Conservation (phyloP, 768 basidiomycete genomes). For the Tylopilus rubrobrunneus region DNA sequence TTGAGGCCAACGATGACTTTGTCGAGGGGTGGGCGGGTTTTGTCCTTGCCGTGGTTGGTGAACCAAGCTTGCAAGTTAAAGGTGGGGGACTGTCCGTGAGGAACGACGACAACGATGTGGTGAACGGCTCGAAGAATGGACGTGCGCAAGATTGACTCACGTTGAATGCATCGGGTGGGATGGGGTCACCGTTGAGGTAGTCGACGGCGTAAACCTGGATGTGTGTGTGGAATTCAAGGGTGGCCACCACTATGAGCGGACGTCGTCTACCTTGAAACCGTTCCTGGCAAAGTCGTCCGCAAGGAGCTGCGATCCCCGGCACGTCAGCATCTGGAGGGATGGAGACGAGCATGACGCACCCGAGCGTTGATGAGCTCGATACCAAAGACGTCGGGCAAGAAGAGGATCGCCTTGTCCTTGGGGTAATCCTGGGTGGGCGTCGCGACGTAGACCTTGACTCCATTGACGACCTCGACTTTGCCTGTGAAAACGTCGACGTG, state of each 20-base stretch:
- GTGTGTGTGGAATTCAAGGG: not conserved
- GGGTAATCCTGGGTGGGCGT: slow-evolving; percentile 48
- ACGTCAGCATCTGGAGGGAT: not conserved
- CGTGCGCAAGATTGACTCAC: not conserved
- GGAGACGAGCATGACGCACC: slow-evolving; percentile 25
- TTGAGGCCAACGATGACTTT: slow-evolving; percentile 56
- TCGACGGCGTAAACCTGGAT: slow-evolving; percentile 22
- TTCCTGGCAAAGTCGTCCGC: slow-evolving; percentile 42
- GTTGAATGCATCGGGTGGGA: slow-evolving; percentile 14
- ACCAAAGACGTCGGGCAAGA: slow-evolving; percentile 52
- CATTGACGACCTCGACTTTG: slow-evolving; percentile 38
- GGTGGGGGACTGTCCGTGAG: not conserved
- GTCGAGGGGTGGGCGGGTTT: slow-evolving; percentile 49
- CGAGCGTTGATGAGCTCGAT: slow-evolving; percentile 42
- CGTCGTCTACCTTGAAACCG: slow-evolving; percentile 31
- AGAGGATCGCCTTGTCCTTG: slow-evolving; percentile 55
- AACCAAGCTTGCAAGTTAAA: slow-evolving; percentile 37
- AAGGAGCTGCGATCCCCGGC: slow-evolving; percentile 31
- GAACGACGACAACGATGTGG: not conserved
- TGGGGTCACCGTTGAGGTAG: slow-evolving; percentile 28
- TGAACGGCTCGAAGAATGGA: not conserved
- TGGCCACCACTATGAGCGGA: not conserved
- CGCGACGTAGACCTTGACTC: slow-evolving; percentile 49
- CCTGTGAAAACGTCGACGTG: slow-evolving; percentile 32
- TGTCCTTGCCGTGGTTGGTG: slow-evolving; percentile 33